phyloP scores from a whole-genome alignment of 2,329 filamentous ascomycete species.

The Hypoxylon sp. region DNA sequence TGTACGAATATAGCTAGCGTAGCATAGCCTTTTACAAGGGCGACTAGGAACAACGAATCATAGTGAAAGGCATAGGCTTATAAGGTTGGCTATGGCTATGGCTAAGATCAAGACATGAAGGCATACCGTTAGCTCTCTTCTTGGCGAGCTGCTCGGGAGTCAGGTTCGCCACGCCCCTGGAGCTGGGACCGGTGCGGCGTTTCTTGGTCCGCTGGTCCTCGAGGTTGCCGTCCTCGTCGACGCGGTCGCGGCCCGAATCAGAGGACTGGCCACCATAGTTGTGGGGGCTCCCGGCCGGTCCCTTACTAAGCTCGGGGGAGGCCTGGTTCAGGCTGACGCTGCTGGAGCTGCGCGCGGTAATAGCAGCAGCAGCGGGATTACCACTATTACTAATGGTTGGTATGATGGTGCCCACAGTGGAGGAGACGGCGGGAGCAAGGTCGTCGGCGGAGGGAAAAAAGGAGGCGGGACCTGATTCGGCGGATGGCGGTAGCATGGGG shows the following conservation, averaged over 20 bases:
- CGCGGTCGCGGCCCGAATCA: slow-evolving; percentile 34
- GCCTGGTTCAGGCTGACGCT: slow-evolving; percentile 14
- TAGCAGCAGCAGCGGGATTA: slow-evolving; percentile 16
- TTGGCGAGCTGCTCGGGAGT: slow-evolving; percentile 81
- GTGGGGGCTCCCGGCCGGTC: slow-evolving; percentile 29
- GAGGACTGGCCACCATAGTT: slow-evolving; percentile 41
- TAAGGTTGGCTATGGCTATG: too few species aligned
- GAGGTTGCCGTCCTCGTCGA: slow-evolving; percentile 26
- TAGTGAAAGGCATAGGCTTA: background rate
- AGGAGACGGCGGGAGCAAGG: slow-evolving; percentile 3
- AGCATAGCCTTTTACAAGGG: slow-evolving; percentile 17
- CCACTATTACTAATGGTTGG: background rate
- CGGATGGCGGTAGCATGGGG: slow-evolving; percentile 35
- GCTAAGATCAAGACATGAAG: slow-evolving; percentile 10
- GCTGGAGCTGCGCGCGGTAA: slow-evolving; percentile 9
- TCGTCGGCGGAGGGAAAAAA: slow-evolving; percentile 21
- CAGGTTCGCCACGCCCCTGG: slow-evolving; percentile 69
- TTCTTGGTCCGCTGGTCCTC: slow-evolving; percentile 56
- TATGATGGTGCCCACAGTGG: background rate
- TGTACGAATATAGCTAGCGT: slow-evolving; percentile 1
- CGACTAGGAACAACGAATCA: background rate
- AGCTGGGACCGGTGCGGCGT: slow-evolving; percentile 59
- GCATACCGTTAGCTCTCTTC: slow-evolving; percentile 68
- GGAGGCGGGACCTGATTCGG: slow-evolving; percentile 31
- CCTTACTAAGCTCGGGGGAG: slow-evolving; percentile 19